Conservation (phyloP, 345 rosid species). For the Garcia nutans region DNA sequence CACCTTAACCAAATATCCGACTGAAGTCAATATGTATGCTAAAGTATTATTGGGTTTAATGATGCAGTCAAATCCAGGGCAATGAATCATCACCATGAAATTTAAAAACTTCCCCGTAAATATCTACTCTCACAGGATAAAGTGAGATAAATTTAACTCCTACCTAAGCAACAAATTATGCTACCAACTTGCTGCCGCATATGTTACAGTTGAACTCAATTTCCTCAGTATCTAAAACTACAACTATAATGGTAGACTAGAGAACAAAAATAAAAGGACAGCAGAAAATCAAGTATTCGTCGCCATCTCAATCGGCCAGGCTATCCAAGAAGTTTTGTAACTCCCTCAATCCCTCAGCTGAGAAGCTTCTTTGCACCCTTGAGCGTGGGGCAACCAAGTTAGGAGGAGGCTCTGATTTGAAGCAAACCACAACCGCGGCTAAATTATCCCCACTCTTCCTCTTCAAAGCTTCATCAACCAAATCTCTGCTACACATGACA, state of each 20-base stretch:
- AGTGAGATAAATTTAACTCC: background rate
- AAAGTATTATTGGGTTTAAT: background rate
- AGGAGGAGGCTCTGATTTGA: conserved; percentile 66
- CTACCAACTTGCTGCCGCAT: conserved; percentile 36
- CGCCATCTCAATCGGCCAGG: conserved; percentile 39
- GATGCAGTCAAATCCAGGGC: background rate
- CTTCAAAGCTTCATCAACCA: conserved; percentile 80
- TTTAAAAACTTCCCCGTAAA: background rate
- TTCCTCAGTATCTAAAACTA: conserved; percentile 27
- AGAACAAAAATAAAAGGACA: background rate
- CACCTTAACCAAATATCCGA: too few species aligned
- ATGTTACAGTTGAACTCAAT: conserved; percentile 52
- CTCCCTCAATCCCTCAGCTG: conserved; percentile 69
- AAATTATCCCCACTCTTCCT: conserved; percentile 84
- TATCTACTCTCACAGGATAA: background rate
- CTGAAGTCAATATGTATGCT: background rate
- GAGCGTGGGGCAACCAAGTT: conserved; percentile 60
- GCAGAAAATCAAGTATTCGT: background rate
- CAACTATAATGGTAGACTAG: conserved; percentile 16
- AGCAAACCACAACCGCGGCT: conserved; percentile 71
- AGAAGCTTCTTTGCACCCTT: conserved; percentile 72
- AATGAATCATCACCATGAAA: background rate
- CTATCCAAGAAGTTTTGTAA: conserved; percentile 69
- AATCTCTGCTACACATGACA: conserved; percentile 60
- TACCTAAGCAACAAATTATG: conserved; percentile 17